A percentile compares a stretch with the other conserved stretches of the same genome.
phyloP scores from a whole-genome alignment of 345 rosid genomes.

The Microthlaspi erraticum region DNA sequence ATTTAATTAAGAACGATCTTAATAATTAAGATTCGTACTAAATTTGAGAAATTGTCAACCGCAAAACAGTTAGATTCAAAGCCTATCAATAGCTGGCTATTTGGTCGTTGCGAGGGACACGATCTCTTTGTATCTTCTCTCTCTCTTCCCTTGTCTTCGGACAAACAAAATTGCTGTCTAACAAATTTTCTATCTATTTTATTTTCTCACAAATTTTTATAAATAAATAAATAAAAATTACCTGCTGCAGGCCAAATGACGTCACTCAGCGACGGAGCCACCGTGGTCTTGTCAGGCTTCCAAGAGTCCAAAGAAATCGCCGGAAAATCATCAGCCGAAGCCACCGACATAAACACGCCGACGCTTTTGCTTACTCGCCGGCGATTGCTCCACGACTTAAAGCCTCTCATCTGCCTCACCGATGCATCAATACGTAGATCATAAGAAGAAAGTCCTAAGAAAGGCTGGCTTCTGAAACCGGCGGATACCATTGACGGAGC shows the following conservation, averaged over 20 bases:
- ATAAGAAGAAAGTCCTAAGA: constrained; percentile 27
- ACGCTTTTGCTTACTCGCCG: constrained; percentile 26
- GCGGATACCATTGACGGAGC: constrained; percentile 24
- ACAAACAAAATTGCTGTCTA: constrained; percentile 17
- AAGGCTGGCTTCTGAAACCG: constrained; percentile 14
- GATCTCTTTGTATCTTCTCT: constrained; percentile 20
- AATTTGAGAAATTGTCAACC: constrained; percentile 15
- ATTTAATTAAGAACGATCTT: neutral
- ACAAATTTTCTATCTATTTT: too few species aligned
- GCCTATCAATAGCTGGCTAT: constrained; percentile 33
- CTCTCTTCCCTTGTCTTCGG: constrained; percentile 32
- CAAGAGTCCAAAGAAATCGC: constrained; percentile 65
- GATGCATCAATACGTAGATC: constrained; percentile 38
- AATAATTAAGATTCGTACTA: constrained; percentile 5
- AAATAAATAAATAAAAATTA: neutral
- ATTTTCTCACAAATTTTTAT: too few species aligned
- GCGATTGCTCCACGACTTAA: constrained; percentile 19
- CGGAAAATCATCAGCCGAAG: constrained; percentile 34
- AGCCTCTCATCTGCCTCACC: constrained; percentile 25
- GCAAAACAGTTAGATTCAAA: constrained; percentile 3
- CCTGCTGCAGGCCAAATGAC: constrained; percentile 94
- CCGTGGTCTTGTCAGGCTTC: constrained; percentile 59
- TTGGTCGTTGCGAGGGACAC: constrained; percentile 33
- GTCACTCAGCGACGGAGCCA: constrained; percentile 66
- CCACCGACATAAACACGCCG: constrained; percentile 35